phyloP scores from a whole-genome alignment of 169 alveolate genomes.

The Plasmodium sp. region DNA sequence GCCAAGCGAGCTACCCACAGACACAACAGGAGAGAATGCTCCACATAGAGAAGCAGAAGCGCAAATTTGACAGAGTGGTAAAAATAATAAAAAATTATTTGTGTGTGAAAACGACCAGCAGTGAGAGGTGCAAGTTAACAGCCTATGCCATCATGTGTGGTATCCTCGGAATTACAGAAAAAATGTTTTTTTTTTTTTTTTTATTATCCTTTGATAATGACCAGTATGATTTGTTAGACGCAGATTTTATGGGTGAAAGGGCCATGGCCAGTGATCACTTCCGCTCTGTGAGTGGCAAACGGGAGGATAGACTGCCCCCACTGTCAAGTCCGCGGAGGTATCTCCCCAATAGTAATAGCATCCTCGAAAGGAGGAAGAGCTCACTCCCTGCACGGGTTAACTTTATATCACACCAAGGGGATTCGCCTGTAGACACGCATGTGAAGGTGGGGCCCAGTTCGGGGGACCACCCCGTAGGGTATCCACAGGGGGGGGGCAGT shows the following conservation, averaged over 20 bases:
- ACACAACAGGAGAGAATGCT: constrained; percentile 1
- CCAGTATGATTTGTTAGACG: background rate
- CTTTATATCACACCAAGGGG: background rate
- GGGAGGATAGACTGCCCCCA: background rate
- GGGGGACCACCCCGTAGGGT: background rate
- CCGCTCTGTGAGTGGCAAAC: background rate
- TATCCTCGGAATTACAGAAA: constrained; percentile 46
- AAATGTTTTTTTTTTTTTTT: constrained; percentile 44
- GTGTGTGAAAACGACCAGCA: constrained; percentile 56
- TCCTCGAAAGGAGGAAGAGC: background rate
- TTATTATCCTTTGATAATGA: constrained; percentile 12
- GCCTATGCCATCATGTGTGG: constrained; percentile 75
- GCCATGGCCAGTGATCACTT: background rate
- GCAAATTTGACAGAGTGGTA: constrained; percentile 11
- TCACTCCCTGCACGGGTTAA: background rate
- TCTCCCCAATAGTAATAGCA: background rate
- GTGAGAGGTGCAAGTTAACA: constrained; percentile 65
- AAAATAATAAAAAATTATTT: constrained; percentile 28
- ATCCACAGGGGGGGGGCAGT: background rate
- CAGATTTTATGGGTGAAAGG: background rate
- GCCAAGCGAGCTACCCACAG: background rate
- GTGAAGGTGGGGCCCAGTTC: background rate
- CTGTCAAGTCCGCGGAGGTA: background rate
- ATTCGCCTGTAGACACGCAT: background rate
- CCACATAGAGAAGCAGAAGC: constrained; percentile 25